phyloP scores from a whole-genome alignment of 805 yeast genomes.

The Teunomyces aglyptinius region DNA sequence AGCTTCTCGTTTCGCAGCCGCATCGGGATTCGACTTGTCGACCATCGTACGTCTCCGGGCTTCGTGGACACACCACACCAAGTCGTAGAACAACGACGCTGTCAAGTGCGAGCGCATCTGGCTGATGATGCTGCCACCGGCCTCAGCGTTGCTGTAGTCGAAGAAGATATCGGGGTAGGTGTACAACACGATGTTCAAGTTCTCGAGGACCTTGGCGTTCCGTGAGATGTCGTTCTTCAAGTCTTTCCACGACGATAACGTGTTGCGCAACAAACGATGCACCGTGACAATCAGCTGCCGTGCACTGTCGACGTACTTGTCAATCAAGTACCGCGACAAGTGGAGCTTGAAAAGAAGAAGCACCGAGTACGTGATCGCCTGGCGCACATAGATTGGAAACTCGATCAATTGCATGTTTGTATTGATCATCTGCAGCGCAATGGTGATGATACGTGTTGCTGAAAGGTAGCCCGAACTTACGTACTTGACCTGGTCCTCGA shows the following conservation, averaged over 20 bases:
- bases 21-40: slow-evolving; percentile 20
- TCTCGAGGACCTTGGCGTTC: slow-evolving; percentile 87
- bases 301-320: slow-evolving; percentile 80
- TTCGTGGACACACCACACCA: slow-evolving; percentile 93
- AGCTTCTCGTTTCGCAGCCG: slow-evolving; percentile 3
- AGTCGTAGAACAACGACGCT: slow-evolving; percentile 85
- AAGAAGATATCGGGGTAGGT: slow-evolving; percentile 84
- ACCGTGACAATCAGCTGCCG: slow-evolving; percentile 92
- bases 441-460: slow-evolving; percentile 78
- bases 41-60: slow-evolving; percentile 67
- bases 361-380: slow-evolving; percentile 79
- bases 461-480: slow-evolving; percentile 77
- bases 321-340: slow-evolving; percentile 68
- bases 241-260: slow-evolving; percentile 87
- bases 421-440: slow-evolving; percentile 62
- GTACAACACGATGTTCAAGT: slow-evolving; percentile 79
- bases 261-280: slow-evolving; percentile 82
- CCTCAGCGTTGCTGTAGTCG: slow-evolving; percentile 32
- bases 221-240: slow-evolving; percentile 88
- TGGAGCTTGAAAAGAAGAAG: slow-evolving; percentile 78
- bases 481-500: slow-evolving; percentile 81
- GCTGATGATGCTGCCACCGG: slow-evolving; percentile 55
- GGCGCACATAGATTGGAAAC: slow-evolving; percentile 82
- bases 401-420: slow-evolving; percentile 73
- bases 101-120: slow-evolving; percentile 91